Evolutionary conservation across 805 yeast genomes (phyloP).

Genomic region (Lachancea quebecensis): DNA sequence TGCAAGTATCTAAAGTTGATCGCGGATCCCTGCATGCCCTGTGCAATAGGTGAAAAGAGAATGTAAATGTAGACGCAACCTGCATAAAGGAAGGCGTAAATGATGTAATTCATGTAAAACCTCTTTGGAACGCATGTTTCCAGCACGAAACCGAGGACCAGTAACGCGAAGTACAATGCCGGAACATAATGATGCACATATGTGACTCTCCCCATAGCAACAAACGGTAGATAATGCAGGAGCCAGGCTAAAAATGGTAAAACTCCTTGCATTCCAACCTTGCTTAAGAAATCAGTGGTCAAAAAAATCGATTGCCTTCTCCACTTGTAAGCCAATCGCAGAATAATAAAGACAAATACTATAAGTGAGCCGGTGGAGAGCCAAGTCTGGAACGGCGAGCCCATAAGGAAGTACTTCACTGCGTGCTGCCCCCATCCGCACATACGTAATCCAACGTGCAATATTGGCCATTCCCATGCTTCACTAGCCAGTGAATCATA

Average conservation of each 20-base stretch:
- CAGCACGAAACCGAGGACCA: conserved; percentile 41
- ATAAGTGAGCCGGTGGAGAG: conserved; percentile 55
- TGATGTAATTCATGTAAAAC: neutral
- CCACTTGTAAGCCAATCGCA: conserved; percentile 43
- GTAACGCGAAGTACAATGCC: conserved; percentile 87
- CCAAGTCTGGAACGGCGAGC: conserved; percentile 78
- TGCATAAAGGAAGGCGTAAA: conserved; percentile 23
- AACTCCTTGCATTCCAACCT: conserved; percentile 55
- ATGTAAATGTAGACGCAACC: conserved; percentile 48
- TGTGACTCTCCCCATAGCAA: conserved; percentile 91
- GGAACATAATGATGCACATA: conserved; percentile 96
- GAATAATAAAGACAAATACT: conserved; percentile 39
- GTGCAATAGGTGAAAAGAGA: conserved; percentile 59
- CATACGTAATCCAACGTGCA: conserved; percentile 67
- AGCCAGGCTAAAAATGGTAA: conserved; percentile 90
- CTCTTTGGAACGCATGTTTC: conserved; percentile 18
- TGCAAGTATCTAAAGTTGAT: conserved; percentile 43
- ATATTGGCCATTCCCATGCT: conserved; percentile 89
- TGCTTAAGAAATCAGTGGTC: conserved; percentile 36
- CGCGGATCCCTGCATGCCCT: conserved; percentile 68
- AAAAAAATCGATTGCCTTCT: conserved; percentile 60
- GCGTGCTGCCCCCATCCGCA: conserved; percentile 60
- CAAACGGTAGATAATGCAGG: conserved; percentile 81
- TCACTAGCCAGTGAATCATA: conserved; percentile 62
- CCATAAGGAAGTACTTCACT: conserved; percentile 60